Conservation (phyloP, 805 yeast species). For the Candida endomychidarum region DNA sequence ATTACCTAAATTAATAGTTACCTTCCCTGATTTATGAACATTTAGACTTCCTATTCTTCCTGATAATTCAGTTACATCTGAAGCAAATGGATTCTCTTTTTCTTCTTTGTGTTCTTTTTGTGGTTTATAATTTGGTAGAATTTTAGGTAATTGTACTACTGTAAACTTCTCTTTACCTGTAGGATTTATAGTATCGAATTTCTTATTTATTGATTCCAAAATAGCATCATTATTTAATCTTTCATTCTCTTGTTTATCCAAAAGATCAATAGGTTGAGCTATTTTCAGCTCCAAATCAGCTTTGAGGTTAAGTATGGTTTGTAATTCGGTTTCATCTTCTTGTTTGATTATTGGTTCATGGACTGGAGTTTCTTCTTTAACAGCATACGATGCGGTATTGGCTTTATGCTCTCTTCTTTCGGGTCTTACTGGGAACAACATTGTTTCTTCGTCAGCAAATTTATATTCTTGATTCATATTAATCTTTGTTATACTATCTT, state of each 20-base stretch:
- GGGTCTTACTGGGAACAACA: conserved; percentile 71
- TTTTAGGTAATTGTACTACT: conserved; percentile 51
- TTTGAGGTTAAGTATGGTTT: conserved; percentile 24
- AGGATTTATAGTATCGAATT: conserved; percentile 19
- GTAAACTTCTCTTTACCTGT: conserved; percentile 22
- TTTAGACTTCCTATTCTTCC: conserved; percentile 77
- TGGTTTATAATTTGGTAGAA: conserved; percentile 45
- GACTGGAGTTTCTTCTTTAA: conserved; percentile 11
- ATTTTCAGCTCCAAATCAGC: conserved; percentile 30
- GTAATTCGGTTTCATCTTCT: conserved; percentile 32
- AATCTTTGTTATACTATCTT: conserved; percentile 46
- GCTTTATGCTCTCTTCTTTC: conserved; percentile 45
- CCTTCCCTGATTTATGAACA: conserved; percentile 79
- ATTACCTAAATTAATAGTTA: conserved; percentile 72
- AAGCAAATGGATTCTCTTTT: conserved; percentile 4
- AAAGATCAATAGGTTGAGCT: conserved; percentile 26
- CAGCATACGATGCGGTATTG: conserved; percentile 13
- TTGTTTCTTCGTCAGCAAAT: conserved; percentile 52
- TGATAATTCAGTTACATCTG: conserved; percentile 1
- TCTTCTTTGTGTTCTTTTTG: conserved; percentile 6
- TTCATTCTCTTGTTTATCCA: conserved; percentile 30
- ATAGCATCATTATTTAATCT: conserved; percentile 32
- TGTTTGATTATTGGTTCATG: conserved; percentile 26
- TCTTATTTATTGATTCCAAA: conserved; percentile 25
- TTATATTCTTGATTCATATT: conserved; percentile 64